Conservation (phyloP, 345 rosid genomes). For the Linum lewisii region DNA sequence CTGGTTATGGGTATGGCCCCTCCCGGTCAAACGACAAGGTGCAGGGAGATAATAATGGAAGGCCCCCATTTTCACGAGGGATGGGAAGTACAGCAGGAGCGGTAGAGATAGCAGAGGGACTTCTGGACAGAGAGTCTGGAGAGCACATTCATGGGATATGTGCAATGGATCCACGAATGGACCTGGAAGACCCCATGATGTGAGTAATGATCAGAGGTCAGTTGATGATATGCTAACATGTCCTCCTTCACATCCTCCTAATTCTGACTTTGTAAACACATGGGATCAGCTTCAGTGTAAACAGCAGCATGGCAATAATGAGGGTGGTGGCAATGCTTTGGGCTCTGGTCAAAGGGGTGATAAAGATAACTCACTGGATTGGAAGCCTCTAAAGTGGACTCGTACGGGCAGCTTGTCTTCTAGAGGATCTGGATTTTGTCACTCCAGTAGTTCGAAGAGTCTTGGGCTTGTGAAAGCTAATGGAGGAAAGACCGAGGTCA, state of each 20-base stretch:
- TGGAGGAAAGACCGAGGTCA: conserved; percentile 46
- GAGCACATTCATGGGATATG: conserved; percentile 52
- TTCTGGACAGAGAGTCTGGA: conserved; percentile 67
- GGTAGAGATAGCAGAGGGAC: conserved; percentile 53
- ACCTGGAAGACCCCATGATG: conserved; percentile 47
- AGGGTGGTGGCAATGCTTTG: conserved; percentile 32
- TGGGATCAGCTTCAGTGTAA: conserved; percentile 47
- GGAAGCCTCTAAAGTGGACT: conserved; percentile 71
- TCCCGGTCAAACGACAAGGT: conserved; percentile 47
- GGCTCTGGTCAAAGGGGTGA: conserved; percentile 38
- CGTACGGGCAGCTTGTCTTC: conserved; percentile 73
- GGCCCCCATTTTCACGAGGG: conserved; percentile 46
- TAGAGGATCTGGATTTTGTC: conserved; percentile 73
- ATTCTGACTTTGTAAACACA: conserved; percentile 33
- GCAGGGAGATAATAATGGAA: conserved; percentile 46
- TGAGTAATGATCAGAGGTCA: conserved; percentile 44
- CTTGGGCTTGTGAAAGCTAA: conserved; percentile 52
- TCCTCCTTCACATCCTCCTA: conserved; percentile 29
- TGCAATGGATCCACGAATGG: conserved; percentile 48
- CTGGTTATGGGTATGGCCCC: conserved; percentile 51
- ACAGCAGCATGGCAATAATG: conserved; percentile 39
- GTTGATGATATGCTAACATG: conserved; percentile 40
- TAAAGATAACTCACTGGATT: conserved; percentile 49
- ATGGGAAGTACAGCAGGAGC: conserved; percentile 58
- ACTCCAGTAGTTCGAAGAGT: conserved; percentile 82